phyloP scores from a whole-genome alignment of 2,329 filamentous ascomycete genomes.

The Acrodontium crateriforme region DNA sequence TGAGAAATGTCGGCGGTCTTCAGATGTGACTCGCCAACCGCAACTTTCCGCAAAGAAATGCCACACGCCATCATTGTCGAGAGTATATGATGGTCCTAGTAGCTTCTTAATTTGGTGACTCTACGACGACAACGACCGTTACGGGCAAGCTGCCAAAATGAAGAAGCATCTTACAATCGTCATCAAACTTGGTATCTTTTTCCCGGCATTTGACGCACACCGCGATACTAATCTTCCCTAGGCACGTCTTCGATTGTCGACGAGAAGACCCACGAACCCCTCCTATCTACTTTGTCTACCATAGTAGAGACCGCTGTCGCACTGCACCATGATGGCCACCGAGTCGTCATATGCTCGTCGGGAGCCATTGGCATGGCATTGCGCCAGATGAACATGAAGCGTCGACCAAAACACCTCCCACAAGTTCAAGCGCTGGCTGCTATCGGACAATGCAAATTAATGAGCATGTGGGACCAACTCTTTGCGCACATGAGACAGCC shows the following conservation, averaged over 20 bases:
- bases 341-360: conserved; percentile 90
- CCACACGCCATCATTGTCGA: too few relatives aligned
- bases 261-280: conserved; percentile 84
- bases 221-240: conserved; percentile 25
- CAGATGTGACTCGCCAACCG: too few relatives aligned
- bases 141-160: conserved; percentile 43
- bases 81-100: too few relatives aligned
- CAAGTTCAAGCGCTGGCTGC: conserved; percentile 87
- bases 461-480: conserved; percentile 88
- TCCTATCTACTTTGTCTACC: conserved; percentile 76
- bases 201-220: background rate
- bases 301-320: conserved; percentile 91
- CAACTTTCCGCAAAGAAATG: too few relatives aligned
- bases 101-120: too few relatives aligned
- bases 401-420: conserved; percentile 78
- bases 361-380: conserved; percentile 92
- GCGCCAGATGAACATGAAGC: conserved; percentile 74
- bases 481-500: conserved; percentile 81
- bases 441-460: conserved; percentile 88
- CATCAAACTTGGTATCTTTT: conserved; percentile 63
- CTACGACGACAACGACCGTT: too few relatives aligned
- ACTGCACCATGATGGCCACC: conserved; percentile 78
- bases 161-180: conserved; percentile 64
- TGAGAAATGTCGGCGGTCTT: too few relatives aligned
- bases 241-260: conserved; percentile 98